Evolutionary conservation across 225 moss, liverwort and hornwort species (phyloP), one percentile per base, ranked within the genome.

Genomic region (Sphagnum tenellum): DNA sequence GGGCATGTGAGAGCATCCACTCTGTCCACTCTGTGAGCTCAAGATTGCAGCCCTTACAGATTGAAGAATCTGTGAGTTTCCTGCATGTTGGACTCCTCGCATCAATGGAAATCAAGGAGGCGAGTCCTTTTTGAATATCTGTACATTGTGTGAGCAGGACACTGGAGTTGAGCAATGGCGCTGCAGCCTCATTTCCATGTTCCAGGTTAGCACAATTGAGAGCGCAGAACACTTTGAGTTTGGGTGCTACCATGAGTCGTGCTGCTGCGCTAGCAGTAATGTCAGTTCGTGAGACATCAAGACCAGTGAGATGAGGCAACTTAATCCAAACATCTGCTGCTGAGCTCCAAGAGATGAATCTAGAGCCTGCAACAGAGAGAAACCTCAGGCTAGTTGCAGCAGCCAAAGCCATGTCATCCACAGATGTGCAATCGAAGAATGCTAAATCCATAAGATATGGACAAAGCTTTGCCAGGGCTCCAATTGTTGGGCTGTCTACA

Each of bases 1-100:
- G 79, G 64, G 94, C 88, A 66, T 90, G 90, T 12, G 94, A 88
- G 56, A 94, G 79, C 66, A 90, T 86, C 88, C 94, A 88, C 76
- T 94, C 94, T 50, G 81, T 79, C 94, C 94, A 94, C 13, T 90
- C 79, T 51, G 66, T 78, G 13, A 88, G 70, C 46, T 81, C 89
- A 5, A 50, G 47, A 49, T 50, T 46, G 14, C 62, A 65, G 8
- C 67, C 60, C 48, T 49, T 63, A 4, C 63, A 29, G 29, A 29
- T 29, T 29, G 29, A 29, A 29, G 29, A 29, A 29, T 29, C 29
- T 29, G 29, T 29, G 29, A 29, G 29, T 29, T 29, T 29, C 29
- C 29, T 29, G 29, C 29, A 29, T 29, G 29, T 29, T 29, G 29
- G 29, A 29, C 29, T 29, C 29, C 29, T 29, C 29, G 52, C 52